These are phyloP conservation scores for Aspergillus tamarii DNA, from an alignment of 2,329 filamentous ascomycete genomes.

Conservation along the genomic window DNA sequence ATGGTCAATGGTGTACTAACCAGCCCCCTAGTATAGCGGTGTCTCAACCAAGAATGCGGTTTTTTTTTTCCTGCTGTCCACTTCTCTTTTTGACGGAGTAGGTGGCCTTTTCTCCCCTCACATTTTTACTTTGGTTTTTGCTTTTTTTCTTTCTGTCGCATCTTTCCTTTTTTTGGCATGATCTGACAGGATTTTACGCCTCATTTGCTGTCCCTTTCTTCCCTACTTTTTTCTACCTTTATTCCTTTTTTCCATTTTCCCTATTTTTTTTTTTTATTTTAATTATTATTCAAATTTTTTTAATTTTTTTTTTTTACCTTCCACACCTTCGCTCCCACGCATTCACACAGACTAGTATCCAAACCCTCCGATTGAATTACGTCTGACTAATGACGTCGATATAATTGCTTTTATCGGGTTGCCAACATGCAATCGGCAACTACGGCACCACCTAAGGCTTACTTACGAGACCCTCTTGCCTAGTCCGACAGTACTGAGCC, in stretches of 20 bases:
- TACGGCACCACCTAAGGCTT: background rate
- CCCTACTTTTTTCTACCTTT: constrained; percentile 7
- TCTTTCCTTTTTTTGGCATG: constrained; percentile 14
- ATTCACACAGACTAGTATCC: background rate
- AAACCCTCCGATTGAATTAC: constrained; percentile 5
- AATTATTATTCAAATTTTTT: background rate
- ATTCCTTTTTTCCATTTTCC: constrained; percentile 7
- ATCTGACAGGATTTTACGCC: constrained; percentile 2
- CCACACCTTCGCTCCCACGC: background rate
- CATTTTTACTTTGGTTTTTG: constrained; percentile 3
- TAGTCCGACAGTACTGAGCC: background rate
- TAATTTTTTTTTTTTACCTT: constrained; percentile 10
- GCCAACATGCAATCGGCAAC: background rate
- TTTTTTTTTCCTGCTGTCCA: constrained; percentile 3
- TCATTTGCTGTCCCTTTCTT: constrained; percentile 5
- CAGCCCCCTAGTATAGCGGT: constrained; percentile 1
- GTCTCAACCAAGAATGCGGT: constrained; percentile 6
- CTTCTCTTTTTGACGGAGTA: constrained; percentile 5
- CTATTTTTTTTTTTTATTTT: background rate
- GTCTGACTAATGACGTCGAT: constrained; percentile 1
- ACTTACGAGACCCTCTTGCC: background rate
- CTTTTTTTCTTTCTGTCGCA: constrained; percentile 2
- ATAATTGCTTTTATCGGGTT: constrained; percentile 6
- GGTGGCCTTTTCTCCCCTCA: background rate
- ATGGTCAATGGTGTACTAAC: background rate